A percentile compares a stretch with the other conserved stretches of the same genome.
These are phyloP conservation scores for Aspergillus glaucus DNA, from an alignment of 2,329 filamentous ascomycete species.

Conservation along the genomic window DNA sequence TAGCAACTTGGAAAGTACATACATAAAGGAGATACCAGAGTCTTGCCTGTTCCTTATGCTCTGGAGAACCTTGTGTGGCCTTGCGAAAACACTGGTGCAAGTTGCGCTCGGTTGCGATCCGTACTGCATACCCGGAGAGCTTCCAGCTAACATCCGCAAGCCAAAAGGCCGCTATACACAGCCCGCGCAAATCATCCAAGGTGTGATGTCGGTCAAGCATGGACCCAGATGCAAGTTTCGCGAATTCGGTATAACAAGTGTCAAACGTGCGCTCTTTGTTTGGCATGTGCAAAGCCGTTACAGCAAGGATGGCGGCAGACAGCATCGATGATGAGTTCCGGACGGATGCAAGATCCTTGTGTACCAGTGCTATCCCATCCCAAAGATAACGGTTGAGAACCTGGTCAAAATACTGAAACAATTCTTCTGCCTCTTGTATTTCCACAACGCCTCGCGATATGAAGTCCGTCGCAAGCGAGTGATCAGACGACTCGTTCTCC, in stretches of 20 bases:
- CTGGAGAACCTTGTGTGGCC: conserved; percentile 31
- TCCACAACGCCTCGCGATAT: conserved; percentile 46
- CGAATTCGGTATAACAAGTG: conserved; percentile 47
- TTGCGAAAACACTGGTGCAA: conserved; percentile 39
- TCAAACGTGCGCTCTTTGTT: conserved; percentile 43
- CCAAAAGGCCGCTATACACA: conserved; percentile 53
- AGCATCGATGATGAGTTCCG: conserved; percentile 43
- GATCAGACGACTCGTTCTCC: conserved; percentile 26
- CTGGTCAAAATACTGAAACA: conserved; percentile 36
- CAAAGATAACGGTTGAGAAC: conserved; percentile 36
- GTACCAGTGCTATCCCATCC: conserved; percentile 41
- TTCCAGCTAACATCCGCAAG: conserved; percentile 49
- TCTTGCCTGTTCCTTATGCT: conserved; percentile 32
- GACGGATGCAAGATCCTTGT: conserved; percentile 41
- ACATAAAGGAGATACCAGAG: conserved; percentile 40
- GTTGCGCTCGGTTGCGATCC: conserved; percentile 39
- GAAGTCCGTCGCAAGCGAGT: conserved; percentile 41
- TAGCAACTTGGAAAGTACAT: conserved; percentile 9
- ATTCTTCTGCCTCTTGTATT: conserved; percentile 37
- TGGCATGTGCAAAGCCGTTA: conserved; percentile 46
- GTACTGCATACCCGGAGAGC: conserved; percentile 37
- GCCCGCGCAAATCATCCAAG: conserved; percentile 46
- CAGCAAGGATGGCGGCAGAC: conserved; percentile 41
- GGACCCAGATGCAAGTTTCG: conserved; percentile 46
- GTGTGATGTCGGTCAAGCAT: conserved; percentile 49